phyloP scores from a whole-genome alignment of 306 rosid species.

The Fagus sylvatica region DNA sequence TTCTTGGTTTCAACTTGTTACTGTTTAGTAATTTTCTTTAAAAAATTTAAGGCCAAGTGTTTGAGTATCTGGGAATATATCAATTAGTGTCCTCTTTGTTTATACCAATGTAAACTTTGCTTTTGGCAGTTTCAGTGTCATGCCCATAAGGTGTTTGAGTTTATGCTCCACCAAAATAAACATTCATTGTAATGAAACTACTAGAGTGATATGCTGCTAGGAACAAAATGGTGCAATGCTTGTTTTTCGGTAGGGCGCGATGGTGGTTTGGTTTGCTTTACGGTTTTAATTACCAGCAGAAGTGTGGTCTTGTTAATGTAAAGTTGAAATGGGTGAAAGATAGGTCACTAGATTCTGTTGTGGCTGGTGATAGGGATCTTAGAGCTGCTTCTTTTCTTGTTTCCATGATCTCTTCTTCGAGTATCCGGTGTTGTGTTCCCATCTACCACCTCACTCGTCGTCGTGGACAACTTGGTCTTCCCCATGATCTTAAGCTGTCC shows the following conservation, averaged over 20 bases:
- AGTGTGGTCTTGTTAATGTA: slow-evolving; percentile 65
- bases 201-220: not conserved
- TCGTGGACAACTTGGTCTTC: slow-evolving; percentile 76
- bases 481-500: slow-evolving; percentile 60
- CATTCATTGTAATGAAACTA: not conserved
- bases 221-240: slow-evolving; percentile 25
- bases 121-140: too few relatives aligned
- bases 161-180: too few relatives aligned
- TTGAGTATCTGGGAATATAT: too few relatives aligned
- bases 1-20: too few relatives aligned
- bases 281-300: slow-evolving; percentile 54
- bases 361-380: slow-evolving; percentile 58
- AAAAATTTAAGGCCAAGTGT: too few relatives aligned
- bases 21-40: too few relatives aligned
- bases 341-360: slow-evolving; percentile 62
- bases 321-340: slow-evolving; percentile 92
- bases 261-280: slow-evolving; percentile 29
- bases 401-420: slow-evolving; percentile 53
- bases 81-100: too few relatives aligned
- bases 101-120: too few relatives aligned
- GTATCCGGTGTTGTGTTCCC: slow-evolving; percentile 47
- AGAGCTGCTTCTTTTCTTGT: slow-evolving; percentile 72
- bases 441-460: slow-evolving; percentile 55
- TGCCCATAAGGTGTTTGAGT: too few relatives aligned
- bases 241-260: slow-evolving; percentile 30